phyloP scores from a whole-genome alignment of 2,329 filamentous ascomycete genomes.

The Trichoderma aggressivum region DNA sequence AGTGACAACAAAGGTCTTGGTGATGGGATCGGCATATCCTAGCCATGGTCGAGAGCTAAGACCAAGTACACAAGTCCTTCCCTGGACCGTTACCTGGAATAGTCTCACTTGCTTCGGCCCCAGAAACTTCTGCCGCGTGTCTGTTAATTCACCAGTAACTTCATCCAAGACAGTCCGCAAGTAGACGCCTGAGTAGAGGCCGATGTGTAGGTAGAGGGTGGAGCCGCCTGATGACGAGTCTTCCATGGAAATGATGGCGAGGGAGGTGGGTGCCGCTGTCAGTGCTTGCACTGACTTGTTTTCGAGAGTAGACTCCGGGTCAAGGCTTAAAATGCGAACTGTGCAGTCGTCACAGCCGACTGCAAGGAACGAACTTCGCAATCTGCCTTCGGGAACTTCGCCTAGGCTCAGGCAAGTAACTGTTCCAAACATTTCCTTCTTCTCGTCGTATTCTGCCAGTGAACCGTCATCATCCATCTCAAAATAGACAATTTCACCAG shows the following conservation, averaged over 20 bases:
- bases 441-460: slow-evolving; percentile 90
- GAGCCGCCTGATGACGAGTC: slow-evolving; percentile 87
- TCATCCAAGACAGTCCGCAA: slow-evolving; percentile 93
- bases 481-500: slow-evolving; percentile 96
- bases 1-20: slow-evolving; percentile 85
- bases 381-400: slow-evolving; percentile 83
- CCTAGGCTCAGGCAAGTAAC: slow-evolving; percentile 94
- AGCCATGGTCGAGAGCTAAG: slow-evolving; percentile 95
- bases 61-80: slow-evolving; percentile 79
- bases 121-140: slow-evolving; percentile 90
- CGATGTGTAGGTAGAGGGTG: slow-evolving; percentile 92
- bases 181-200: slow-evolving; percentile 92
- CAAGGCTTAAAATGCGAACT: slow-evolving; percentile 85
- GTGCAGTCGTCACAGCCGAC: slow-evolving; percentile 97
- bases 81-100: slow-evolving; percentile 85
- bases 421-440: slow-evolving; percentile 90
- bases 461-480: slow-evolving; percentile 93
- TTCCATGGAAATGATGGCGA: slow-evolving; percentile 92
- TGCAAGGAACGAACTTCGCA: slow-evolving; percentile 87
- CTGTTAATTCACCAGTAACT: slow-evolving; percentile 89
- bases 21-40: slow-evolving; percentile 85
- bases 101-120: slow-evolving; percentile 87
- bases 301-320: slow-evolving; percentile 85
- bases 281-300: slow-evolving; percentile 93
- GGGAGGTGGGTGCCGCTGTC: slow-evolving; percentile 81